Conservation (phyloP, 2,329 filamentous ascomycete genomes). For the Diaporthe sp. region DNA sequence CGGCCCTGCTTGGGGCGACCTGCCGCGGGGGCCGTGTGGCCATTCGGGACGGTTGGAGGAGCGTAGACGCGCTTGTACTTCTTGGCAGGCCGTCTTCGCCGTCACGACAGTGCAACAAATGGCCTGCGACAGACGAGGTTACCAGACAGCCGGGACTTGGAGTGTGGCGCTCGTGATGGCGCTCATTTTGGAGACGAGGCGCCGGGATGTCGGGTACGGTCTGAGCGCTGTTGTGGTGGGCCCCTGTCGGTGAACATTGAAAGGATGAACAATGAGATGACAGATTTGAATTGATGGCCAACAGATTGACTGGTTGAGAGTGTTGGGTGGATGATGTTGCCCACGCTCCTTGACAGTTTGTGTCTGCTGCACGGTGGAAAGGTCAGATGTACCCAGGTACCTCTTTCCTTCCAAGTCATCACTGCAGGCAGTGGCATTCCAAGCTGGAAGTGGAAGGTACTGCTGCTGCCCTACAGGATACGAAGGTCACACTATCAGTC, state of each 20-base stretch:
- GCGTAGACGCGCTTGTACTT: not conserved
- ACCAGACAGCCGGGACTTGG: conserved; percentile 23
- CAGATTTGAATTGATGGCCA: not conserved
- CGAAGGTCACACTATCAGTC: not conserved
- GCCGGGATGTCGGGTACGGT: conserved; percentile 27
- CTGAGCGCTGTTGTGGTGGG: not conserved
- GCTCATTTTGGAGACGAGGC: not conserved
- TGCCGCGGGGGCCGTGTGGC: not conserved
- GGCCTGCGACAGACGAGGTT: not conserved
- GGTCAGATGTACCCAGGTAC: not conserved
- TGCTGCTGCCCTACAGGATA: not conserved
- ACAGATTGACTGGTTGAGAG: not conserved
- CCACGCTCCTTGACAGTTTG: no score
- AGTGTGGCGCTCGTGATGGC: not conserved
- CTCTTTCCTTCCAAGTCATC: not conserved
- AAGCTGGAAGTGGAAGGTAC: not conserved
- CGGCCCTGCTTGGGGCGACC: conserved; percentile 2
- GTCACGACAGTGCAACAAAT: not conserved
- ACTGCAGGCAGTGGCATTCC: not conserved
- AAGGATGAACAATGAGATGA: not conserved
- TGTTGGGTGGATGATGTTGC: no score
- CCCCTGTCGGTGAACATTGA: not conserved
- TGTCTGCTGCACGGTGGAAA: not conserved
- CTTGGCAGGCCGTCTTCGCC: conserved; percentile 13
- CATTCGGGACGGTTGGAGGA: conserved; percentile 9